These are phyloP conservation scores for Aspergillus ochraceus DNA, from an alignment of 2,329 filamentous ascomycete species.

Conservation along the genomic window DNA sequence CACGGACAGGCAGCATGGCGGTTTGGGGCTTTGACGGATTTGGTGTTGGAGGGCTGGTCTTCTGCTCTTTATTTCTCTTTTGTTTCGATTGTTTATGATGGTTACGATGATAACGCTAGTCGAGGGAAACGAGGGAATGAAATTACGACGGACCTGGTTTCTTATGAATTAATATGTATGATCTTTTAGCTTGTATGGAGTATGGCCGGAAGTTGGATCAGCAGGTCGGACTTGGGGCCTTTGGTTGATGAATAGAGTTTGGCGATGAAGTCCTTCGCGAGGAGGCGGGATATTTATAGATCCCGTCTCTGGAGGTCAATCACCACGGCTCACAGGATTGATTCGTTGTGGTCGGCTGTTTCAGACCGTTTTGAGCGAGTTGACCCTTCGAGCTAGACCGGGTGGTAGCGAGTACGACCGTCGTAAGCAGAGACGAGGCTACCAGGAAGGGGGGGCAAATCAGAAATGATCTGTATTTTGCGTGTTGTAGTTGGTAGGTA, in stretches of 20 bases:
- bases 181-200: background rate
- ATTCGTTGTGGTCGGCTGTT: background rate
- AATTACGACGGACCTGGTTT: conserved; percentile 3
- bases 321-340: background rate
- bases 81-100: conserved; percentile 1
- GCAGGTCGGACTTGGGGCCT: no score
- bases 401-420: background rate
- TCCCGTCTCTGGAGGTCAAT: background rate
- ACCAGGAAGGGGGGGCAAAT: background rate
- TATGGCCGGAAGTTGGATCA: no score
- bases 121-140: background rate
- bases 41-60: conserved; percentile 10
- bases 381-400: background rate
- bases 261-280: no score
- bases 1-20: background rate
- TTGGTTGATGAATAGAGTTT: background rate
- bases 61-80: conserved; percentile 3
- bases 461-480: background rate
- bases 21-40: conserved; percentile 1
- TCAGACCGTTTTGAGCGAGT: background rate
- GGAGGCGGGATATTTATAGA: background rate
- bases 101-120: conserved; percentile 7
- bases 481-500: background rate
- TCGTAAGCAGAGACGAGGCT: background rate
- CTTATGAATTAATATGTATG: background rate